Conservation (phyloP, 2,329 filamentous ascomycete species). For the Cladosporium sp. region DNA sequence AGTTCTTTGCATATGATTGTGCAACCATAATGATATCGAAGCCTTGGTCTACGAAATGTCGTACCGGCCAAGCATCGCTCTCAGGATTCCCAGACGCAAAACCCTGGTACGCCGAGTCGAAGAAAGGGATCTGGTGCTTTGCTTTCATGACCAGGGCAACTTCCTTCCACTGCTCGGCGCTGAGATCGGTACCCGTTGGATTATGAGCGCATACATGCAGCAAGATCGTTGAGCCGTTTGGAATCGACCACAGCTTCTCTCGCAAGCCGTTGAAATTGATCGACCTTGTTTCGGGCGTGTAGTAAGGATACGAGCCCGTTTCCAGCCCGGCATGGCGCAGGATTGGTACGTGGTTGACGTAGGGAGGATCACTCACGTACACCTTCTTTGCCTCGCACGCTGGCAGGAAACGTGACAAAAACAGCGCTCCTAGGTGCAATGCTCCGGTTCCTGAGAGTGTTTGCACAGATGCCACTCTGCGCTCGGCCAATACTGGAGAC, state of each 20-base stretch:
- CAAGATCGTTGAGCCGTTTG: slow-evolving; percentile 77
- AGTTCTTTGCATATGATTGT: slow-evolving; percentile 46
- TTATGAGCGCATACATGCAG: slow-evolving; percentile 97
- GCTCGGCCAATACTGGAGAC: slow-evolving; percentile 77
- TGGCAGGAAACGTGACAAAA: slow-evolving; percentile 76
- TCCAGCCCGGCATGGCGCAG: slow-evolving; percentile 82
- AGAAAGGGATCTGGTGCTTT: slow-evolving; percentile 92
- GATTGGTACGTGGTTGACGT: slow-evolving; percentile 98
- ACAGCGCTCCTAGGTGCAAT: slow-evolving; percentile 86
- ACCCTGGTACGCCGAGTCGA: slow-evolving; percentile 95
- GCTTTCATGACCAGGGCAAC: slow-evolving; percentile 71
- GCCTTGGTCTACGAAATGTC: slow-evolving; percentile 89
- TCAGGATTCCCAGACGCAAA: slow-evolving; percentile 88
- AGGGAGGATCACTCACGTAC: slow-evolving; percentile 92
- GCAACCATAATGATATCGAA: slow-evolving; percentile 58
- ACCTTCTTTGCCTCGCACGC: slow-evolving; percentile 62
- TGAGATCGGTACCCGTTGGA: slow-evolving; percentile 94
- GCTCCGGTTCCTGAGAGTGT: slow-evolving; percentile 97
- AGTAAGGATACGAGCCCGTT: slow-evolving; percentile 87
- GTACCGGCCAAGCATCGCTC: slow-evolving; percentile 81
- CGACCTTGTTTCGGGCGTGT: slow-evolving; percentile 79
- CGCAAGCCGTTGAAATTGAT: slow-evolving; percentile 91
- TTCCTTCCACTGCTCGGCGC: slow-evolving; percentile 88
- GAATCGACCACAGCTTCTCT: slow-evolving; percentile 62
- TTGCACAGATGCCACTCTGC: slow-evolving; percentile 76